A percentile compares a stretch with the other conserved stretches of the same genome.
These are phyloP conservation scores for Dactylellina drechsleri DNA, from an alignment of 2,329 filamentous ascomycete species.

Conservation along the genomic window DNA sequence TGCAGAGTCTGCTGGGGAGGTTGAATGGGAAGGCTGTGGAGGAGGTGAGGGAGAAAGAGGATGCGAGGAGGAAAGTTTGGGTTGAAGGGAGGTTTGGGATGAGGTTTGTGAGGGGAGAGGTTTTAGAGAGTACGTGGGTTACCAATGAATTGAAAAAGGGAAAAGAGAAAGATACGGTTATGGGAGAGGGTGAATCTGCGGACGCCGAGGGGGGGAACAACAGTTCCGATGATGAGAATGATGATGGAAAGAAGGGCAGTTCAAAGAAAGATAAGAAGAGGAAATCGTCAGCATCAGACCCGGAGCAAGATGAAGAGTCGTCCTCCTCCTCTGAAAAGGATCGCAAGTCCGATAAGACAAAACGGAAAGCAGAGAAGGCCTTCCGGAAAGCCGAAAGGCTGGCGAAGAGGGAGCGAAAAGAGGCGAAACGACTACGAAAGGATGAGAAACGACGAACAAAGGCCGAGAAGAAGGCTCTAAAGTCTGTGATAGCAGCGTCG, in stretches of 20 bases:
- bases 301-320: conserved; percentile 60
- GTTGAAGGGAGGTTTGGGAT: conserved; percentile 82
- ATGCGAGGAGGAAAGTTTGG: conserved; percentile 77
- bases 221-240: conserved; percentile 56
- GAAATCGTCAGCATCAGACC: conserved; percentile 58
- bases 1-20: conserved; percentile 85
- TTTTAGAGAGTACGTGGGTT: conserved; percentile 71
- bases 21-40: conserved; percentile 87
- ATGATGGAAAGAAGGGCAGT: conserved; percentile 57
- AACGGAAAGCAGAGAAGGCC: conserved; percentile 67
- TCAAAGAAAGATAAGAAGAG: conserved; percentile 58
- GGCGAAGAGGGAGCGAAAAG: conserved; percentile 62
- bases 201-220: conserved; percentile 55
- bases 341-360: conserved; percentile 61
- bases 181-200: conserved; percentile 8
- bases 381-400: conserved; percentile 63
- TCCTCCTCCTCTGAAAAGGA: conserved; percentile 61
- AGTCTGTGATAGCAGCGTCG: conserved; percentile 55
- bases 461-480: conserved; percentile 46
- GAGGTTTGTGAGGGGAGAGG: conserved; percentile 87
- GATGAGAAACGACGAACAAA: conserved; percentile 46
- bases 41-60: conserved; percentile 73
- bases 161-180: conserved; percentile 47
- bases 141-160: conserved; percentile 58
- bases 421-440: conserved; percentile 59